Percentiles rank a stretch among this genome's conserved stretches.
phyloP scores from a whole-genome alignment of 495 filamentous ascomycete species.

The Rhizodiscina lignyota region DNA sequence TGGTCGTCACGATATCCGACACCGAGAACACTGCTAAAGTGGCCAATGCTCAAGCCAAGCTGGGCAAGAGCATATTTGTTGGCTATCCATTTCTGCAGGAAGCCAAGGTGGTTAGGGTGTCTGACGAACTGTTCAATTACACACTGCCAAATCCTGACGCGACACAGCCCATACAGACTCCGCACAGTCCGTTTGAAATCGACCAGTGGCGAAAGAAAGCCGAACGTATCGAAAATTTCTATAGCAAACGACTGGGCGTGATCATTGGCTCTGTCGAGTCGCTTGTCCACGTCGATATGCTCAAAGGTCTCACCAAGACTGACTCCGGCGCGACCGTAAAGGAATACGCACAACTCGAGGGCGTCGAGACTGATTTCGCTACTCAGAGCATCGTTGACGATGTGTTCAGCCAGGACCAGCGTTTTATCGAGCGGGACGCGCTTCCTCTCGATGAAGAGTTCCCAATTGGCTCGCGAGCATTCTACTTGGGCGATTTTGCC shows the following conservation, averaged over 20 bases:
- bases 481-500: slow-evolving; percentile 92
- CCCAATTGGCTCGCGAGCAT: slow-evolving; percentile 59
- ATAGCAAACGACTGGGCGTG: slow-evolving; percentile 81
- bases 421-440: slow-evolving; percentile 79
- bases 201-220: slow-evolving; percentile 73
- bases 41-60: slow-evolving; percentile 54
- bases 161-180: slow-evolving; percentile 41
- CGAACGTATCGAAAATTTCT: slow-evolving; percentile 61
- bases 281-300: slow-evolving; percentile 76
- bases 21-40: slow-evolving; percentile 52
- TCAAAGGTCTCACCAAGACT: slow-evolving; percentile 80
- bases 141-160: slow-evolving; percentile 42
- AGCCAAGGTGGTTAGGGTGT: slow-evolving; percentile 72
- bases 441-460: slow-evolving; percentile 85
- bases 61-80: slow-evolving; percentile 76
- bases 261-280: slow-evolving; percentile 77
- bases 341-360: slow-evolving; percentile 78
- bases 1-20: slow-evolving; percentile 72
- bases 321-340: slow-evolving; percentile 85
- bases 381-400: slow-evolving; percentile 80
- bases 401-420: slow-evolving; percentile 77
- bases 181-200: slow-evolving; percentile 66
- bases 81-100: slow-evolving; percentile 95
- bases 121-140: slow-evolving; percentile 90
- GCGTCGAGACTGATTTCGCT: slow-evolving; percentile 83